phyloP scores from a whole-genome alignment of 2,329 filamentous ascomycete genomes.

The Fusarium denticulatum region DNA sequence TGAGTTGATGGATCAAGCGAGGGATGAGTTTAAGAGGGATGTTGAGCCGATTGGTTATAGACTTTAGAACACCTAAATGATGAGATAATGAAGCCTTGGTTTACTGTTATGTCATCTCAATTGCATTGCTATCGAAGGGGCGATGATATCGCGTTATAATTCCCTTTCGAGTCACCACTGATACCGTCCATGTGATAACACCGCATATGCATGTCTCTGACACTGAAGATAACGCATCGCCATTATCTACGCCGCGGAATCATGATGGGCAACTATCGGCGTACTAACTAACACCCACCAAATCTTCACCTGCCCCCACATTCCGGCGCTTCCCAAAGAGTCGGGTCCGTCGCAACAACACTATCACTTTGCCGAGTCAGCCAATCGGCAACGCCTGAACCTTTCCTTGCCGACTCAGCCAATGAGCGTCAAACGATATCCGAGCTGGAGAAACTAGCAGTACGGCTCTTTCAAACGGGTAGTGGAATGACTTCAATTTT shows the following conservation, averaged over 20 bases:
- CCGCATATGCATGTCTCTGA: neutral
- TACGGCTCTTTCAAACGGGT: slow-evolving; percentile 13
- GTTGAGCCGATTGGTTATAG: slow-evolving; percentile 13
- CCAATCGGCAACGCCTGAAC: slow-evolving; percentile 23
- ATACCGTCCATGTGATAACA: neutral
- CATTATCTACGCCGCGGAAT: neutral
- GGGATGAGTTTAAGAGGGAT: slow-evolving; percentile 24
- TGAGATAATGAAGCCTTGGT: neutral
- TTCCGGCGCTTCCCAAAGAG: neutral
- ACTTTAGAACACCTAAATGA: neutral
- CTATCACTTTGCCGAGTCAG: slow-evolving; percentile 10
- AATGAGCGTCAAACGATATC: slow-evolving; percentile 1
- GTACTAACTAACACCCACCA: neutral
- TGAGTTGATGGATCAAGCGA: slow-evolving; percentile 8
- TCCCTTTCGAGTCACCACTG: neutral
- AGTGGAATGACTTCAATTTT: neutral
- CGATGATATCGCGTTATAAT: neutral
- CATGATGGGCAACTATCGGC: neutral
- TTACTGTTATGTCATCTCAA: neutral
- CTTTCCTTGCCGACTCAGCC: slow-evolving; percentile 26
- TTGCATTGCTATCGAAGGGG: neutral
- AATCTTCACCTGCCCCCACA: neutral
- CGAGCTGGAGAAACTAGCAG: neutral
- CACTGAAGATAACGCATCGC: neutral
- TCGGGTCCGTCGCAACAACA: neutral